Conservation (phyloP, 1,284 basidiomycete species). For the Hymenochaete sp. region DNA sequence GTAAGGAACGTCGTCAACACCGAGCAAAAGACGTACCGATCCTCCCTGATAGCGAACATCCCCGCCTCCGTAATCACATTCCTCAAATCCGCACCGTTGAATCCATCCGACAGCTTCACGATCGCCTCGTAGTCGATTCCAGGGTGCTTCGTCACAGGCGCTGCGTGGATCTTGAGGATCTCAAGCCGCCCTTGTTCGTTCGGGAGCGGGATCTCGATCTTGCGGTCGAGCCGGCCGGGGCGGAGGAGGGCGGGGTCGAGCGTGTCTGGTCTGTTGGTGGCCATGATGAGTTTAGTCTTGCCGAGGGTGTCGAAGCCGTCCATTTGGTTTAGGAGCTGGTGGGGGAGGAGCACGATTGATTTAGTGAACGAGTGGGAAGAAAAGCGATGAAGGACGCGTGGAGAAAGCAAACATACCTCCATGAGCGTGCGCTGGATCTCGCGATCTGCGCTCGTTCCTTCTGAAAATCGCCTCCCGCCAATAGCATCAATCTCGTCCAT, state of each 20-base stretch:
- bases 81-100: slow-evolving; percentile 93
- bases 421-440: slow-evolving; percentile 98
- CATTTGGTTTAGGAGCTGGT: slow-evolving; percentile 96
- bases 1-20: slow-evolving; percentile 7
- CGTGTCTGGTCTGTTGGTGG: slow-evolving; percentile 93
- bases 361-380: neutral
- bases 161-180: slow-evolving; percentile 96
- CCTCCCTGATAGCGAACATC: slow-evolving; percentile 98
- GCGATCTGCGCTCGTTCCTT: slow-evolving; percentile 96
- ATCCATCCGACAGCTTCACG: slow-evolving; percentile 91
- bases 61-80: slow-evolving; percentile 98
- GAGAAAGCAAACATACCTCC: slow-evolving; percentile 56
- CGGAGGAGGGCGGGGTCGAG: slow-evolving; percentile 95
- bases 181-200: slow-evolving; percentile 95
- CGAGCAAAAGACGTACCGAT: slow-evolving; percentile 47
- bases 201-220: slow-evolving; percentile 96
- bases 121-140: slow-evolving; percentile 96
- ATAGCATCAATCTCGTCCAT: slow-evolving; percentile 99
- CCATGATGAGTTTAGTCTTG: slow-evolving; percentile 97
- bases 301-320: slow-evolving; percentile 98
- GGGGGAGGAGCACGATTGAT: slow-evolving; percentile 2
- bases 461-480: slow-evolving; percentile 92
- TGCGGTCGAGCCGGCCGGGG: slow-evolving; percentile 92
- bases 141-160: slow-evolving; percentile 89
- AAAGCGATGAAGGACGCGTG: neutral